Base-by-base conservation (phyloP, 2,329 filamentous ascomycete species). In the Alternaria burnsii region DNA sequence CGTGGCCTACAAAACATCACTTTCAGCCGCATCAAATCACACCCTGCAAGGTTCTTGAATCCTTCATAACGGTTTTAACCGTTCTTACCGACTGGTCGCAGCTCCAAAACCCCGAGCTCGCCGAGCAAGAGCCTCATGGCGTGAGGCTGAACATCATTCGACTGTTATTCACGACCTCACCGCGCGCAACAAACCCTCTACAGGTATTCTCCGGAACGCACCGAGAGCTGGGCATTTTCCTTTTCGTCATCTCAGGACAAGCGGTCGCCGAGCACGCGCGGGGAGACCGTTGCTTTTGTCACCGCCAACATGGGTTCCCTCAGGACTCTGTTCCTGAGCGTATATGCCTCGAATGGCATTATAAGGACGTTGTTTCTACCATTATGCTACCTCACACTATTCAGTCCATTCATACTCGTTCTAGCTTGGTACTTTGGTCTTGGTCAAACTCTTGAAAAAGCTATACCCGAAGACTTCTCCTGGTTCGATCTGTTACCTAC, bases 361-460 rank as follows among this genome's bases (percentile, higher is more conserved):
- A 75, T 78, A 77, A 77, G 66, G 61, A 44, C 62, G 16, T 52
- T 75, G 11, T 78, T 78, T 58, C 65, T 77, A n/a, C 76, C 76
- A 40, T 18, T 71, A 62, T 77, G 74, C 57, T 75, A 76, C 54
- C 40, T 71, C 18, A 42, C 73, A 30, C 61, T 77, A 41, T 55
- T 66, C 63, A 76, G 68, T 65, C 76, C 76, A 6, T 76, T 78
- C 40, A 41, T 61, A 24, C 62, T 76, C 28, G 62, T 47, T 28
- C 36, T 75, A 14, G 59, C 63, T 6, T 70, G 70, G 41, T 69
- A 70, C 51, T 70, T 71, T 58, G 63, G 67, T n/a, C 36, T 73
- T 16, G 62, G 72, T 34, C 56, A 68, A 48, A 60, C 42, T 22
- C 14, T 72, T 8, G 58, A 67, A n/a, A 55, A 59, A 14, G 47